Evolutionary conservation across 768 basidiomycete genomes (phyloP), one percentile per base, ranked within the genome.

Genomic region (Pleurotus tuoliensis): DNA sequence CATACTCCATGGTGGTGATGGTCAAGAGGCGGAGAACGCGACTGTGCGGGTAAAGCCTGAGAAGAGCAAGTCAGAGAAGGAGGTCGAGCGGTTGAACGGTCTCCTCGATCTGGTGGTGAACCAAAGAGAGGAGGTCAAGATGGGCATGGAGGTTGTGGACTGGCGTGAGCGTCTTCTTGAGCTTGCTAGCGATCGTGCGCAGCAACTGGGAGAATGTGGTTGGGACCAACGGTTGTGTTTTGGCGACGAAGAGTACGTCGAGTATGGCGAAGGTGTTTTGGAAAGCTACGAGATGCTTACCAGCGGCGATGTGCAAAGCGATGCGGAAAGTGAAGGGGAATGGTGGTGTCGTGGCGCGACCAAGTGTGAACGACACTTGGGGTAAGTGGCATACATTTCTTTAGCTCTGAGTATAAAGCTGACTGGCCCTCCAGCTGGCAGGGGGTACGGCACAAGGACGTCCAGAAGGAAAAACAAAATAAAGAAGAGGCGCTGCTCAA

Each of bases 191-290:
- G 81, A 81, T 44, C 79, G 89, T 38, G 83, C 88, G 8, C 82
- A 83, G 58, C 71, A 73, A n/a, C 66, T 83, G 13, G 81, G 82
- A 15, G 82, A 83, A 62, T 97, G 94, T 69, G 93, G 94, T 4
- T 94, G 93, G 86, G 94, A 97, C 68, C 85, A 87, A 63, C 78
- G 94, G 27, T 75, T 97, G 20, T 88, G 88, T 58, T 86, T 87
- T 66, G 87, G 87, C n/a, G 89, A 92, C 47, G 84, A 86, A 56
- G 89, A 91, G 66, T 92, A 84, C 76, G 78, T 72, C 38, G 87
- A 87, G 48, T 87, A 84, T 68, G 87, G 83, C 7, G 73, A 71
- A 2, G 81, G 79, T 13, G 87, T 86, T 22, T 62, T 90, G 63
- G 86, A 91, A 65, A 86, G 83, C 62, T 91, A 92, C 59, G 86